Base-by-base conservation (phyloP, 768 basidiomycete genomes). In the Serpula lacrymans region DNA sequence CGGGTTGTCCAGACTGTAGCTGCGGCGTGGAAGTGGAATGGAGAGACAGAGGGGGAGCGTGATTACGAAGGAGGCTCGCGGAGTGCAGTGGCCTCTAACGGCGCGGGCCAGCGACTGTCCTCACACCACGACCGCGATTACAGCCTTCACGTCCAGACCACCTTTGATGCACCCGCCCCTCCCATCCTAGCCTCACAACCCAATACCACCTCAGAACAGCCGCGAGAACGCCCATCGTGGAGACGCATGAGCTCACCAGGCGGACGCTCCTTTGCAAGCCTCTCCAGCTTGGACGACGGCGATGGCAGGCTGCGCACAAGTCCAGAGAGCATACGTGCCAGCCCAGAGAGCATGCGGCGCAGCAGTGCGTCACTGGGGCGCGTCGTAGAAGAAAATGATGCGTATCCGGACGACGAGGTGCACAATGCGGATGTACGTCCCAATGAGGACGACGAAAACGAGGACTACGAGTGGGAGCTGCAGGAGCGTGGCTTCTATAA, bases 401-500 rank as follows among this genome's bases (percentile, higher is more conserved):
- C 49, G 3, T n/a, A n/a, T n/a, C n/a, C n/a, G n/a, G 51, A 53
- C 30, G 47, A 38, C 9, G 26, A 25, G 28, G 28, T 30, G 14
- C 33, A 33, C 14, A 46, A 39, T 18, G 32, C 39, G 25, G 46
- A 45, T 4, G 48, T 39, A 13, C 47, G 49, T 8, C 52, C 45
- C 13, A 54, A 53, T 14, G 51, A 61, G 32, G 58, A 55, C 6
- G 65, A 67, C 13, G 68, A 65, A 8, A 63, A 65, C n/a, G 70
- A 68, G 1, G 72, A 69, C 10, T 65, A 70, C 14, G 67, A 73
- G 37, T 69, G 63, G 68, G 64, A 65, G 41, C 47, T 79, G 42
- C 72, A 69, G 46, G 64, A 71, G 48, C 63, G 68, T 35, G 78
- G 77, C 3, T 53, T 77, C 30, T 80, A 77, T 41, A 43, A 55